Evolutionary conservation across 768 basidiomycete species (phyloP).

Genomic region (Hydnomerulius pinastri): DNA sequence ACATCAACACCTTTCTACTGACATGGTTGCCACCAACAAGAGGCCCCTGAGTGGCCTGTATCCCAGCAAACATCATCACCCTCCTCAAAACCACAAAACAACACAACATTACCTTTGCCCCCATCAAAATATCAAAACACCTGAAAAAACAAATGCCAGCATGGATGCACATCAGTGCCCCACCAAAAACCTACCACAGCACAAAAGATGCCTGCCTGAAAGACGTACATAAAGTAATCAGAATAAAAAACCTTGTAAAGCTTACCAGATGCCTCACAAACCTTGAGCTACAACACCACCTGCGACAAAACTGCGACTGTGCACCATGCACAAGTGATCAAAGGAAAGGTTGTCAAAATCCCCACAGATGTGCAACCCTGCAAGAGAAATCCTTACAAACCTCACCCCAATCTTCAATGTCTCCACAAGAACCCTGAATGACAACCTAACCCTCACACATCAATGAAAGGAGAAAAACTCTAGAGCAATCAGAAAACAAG

Average conservation of each 20-base stretch:
- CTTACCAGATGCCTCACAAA: neutral
- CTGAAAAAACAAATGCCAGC: constrained; percentile 4
- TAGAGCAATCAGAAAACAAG: neutral
- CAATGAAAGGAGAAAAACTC: constrained; percentile 2
- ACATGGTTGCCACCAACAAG: neutral
- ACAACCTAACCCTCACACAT: constrained; percentile 4
- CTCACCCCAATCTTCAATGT: neutral
- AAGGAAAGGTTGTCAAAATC: neutral
- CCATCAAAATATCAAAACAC: neutral
- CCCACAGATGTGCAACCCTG: neutral
- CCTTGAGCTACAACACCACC: neutral
- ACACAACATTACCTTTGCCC: neutral
- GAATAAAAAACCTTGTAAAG: neutral
- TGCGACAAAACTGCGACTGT: neutral
- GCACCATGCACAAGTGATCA: neutral
- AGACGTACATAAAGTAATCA: neutral
- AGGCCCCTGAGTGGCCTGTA: too few species aligned
- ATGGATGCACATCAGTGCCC: neutral
- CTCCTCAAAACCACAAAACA: neutral
- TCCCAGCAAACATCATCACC: too few species aligned
- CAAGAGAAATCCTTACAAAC: neutral
- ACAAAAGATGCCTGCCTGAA: neutral
- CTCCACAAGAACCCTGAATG: neutral
- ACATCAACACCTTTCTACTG: neutral
- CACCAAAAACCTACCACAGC: neutral